Conservation (phyloP, 331 rosid species). For the Phaseolus coccineus region DNA sequence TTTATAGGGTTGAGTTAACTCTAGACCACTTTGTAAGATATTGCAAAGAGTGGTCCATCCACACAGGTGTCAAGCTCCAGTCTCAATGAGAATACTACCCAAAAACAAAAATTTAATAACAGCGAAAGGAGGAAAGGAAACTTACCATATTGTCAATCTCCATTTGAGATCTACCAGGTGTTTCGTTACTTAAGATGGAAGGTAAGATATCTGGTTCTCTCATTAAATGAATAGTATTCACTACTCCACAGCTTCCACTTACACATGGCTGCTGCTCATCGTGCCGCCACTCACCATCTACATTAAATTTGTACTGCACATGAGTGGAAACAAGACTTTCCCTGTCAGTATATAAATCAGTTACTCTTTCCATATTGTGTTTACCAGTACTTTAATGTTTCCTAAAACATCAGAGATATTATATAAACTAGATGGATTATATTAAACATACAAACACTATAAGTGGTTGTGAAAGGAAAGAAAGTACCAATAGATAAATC, state of each 20-base stretch:
- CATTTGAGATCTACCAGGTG: conserved; percentile 58
- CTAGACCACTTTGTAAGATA: not conserved
- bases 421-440: conserved; percentile 11
- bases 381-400: conserved; percentile 30
- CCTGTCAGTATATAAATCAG: conserved; percentile 41
- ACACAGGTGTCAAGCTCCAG: conserved; percentile 14
- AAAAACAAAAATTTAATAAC: conserved; percentile 31
- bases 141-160: conserved; percentile 62
- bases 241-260: conserved; percentile 58
- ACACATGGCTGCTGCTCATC: conserved; percentile 60
- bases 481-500: conserved; percentile 30
- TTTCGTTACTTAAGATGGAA: conserved; percentile 44
- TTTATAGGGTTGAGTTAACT: too few species aligned
- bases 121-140: conserved; percentile 20
- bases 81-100: conserved; percentile 20
- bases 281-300: conserved; percentile 68
- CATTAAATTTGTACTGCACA: conserved; percentile 64
- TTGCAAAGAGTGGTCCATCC: conserved; percentile 9
- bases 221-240: conserved; percentile 54
- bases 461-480: conserved; percentile 2
- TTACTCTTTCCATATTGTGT: conserved; percentile 18
- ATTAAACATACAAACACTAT: conserved; percentile 28
- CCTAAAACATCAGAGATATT: conserved; percentile 41
- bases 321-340: conserved; percentile 47
- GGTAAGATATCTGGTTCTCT: conserved; percentile 58